Base-by-base conservation (phyloP, 2,329 filamentous ascomycete species). In the Alternaria sp. region DNA sequence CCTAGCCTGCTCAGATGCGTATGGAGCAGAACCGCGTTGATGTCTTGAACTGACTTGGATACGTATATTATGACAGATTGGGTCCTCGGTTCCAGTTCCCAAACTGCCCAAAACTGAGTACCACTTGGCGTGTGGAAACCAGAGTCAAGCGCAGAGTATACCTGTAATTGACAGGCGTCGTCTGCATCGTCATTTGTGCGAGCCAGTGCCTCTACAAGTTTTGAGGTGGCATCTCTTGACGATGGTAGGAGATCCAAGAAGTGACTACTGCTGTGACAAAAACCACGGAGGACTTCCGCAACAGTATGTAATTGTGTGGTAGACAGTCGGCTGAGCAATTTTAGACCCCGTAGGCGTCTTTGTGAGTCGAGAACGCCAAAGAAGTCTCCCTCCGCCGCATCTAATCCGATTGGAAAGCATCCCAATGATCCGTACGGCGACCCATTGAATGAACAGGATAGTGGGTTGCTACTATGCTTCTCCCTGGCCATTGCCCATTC, bases 91-190 rank as follows among this genome's bases (percentile, higher is more conserved):
- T 77, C 72, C 0, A 69, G 40, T 56, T 78, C 75, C 66, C 69
- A 76, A 11, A 78, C 68, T 14, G 72, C 63, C 75, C 75, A 78
- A 44, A 77, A 76, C 45, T 76, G 74, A 14, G 62, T 64, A 8
- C 70, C 71, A 14, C 58, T 59, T 5, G 75, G 72, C 10, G 71
- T 74, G 39, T 74, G 74, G 26, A 77, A 77, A 0, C 75, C 75
- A n/a, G 75, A 78, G 53, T 77, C 74, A n/a, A 78, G 71, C 17
- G 73, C 73, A 51, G 60, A 58, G 40, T 69, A 76, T 13, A 76
- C 72, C 37, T 73, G 70, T 2, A 77, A 46, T 39, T 73, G 68
- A 28, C 74, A 69, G 5, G 56, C 58, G 46, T 74, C 71, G 31
- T 75, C 69, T 2, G 53, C 58, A 36, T 76, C 72, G 42, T 75